Evolutionary conservation across 73 alveolate genomes (phyloP).

Genomic region (Blepharisma japonicum): DNA sequence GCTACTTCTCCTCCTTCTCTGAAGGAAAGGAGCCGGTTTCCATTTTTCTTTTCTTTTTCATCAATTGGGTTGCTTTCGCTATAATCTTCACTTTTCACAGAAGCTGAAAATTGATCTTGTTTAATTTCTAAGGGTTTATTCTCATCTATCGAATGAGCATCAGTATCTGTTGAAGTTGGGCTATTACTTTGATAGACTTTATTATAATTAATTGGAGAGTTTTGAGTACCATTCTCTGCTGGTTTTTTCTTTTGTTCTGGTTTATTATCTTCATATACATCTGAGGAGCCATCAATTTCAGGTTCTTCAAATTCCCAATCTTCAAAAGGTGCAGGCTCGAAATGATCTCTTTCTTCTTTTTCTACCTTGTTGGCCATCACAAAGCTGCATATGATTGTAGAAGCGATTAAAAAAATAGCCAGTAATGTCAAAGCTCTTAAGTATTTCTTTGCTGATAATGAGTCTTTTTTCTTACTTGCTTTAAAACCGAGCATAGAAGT

Average conservation of each 20-base stretch:
- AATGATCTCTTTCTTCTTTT: background rate
- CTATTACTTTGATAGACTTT: background rate
- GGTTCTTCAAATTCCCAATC: background rate
- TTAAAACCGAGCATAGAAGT: background rate
- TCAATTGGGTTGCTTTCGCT: background rate
- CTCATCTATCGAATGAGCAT: background rate
- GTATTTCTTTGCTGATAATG: background rate
- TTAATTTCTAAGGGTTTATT: background rate
- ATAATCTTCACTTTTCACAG: background rate
- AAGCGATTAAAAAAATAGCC: too few species aligned
- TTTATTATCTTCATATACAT: background rate
- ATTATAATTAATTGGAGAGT: background rate
- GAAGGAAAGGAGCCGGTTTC: background rate
- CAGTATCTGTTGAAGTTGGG: background rate
- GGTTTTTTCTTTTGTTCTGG: background rate
- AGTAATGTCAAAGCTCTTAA: background rate
- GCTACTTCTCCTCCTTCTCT: background rate
- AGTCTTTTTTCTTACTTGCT: background rate
- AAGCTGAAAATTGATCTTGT: background rate
- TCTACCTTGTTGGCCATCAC: background rate
- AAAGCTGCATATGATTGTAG: background rate
- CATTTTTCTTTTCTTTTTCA: background rate
- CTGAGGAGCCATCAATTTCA: background rate
- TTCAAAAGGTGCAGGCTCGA: background rate
- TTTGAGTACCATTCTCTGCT: background rate